Conservation (phyloP, 345 rosid genomes). For the Aquilaria sinensis region DNA sequence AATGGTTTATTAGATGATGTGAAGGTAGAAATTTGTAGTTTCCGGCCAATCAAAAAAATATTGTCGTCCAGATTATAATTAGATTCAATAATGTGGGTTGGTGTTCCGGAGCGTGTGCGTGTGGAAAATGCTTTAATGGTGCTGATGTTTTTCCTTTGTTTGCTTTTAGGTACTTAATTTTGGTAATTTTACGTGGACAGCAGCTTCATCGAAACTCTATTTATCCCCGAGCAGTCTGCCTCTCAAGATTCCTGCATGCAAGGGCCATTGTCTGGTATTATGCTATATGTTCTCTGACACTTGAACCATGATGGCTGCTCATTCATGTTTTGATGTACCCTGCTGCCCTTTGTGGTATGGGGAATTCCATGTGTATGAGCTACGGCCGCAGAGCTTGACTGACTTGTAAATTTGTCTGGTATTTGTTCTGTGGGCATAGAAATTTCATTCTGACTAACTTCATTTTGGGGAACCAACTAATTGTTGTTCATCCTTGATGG, state of each 20-base stretch:
- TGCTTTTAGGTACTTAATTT: slow-evolving; percentile 66
- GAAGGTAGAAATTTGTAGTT: slow-evolving; percentile 46
- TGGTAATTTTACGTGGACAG: slow-evolving; percentile 72
- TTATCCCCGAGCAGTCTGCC: slow-evolving; percentile 93
- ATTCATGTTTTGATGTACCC: background rate
- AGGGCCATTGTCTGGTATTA: slow-evolving; percentile 87
- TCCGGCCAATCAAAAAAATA: background rate
- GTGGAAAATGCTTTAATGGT: background rate
- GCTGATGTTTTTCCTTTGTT: background rate
- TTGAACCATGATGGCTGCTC: background rate
- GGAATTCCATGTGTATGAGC: background rate
- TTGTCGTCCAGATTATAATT: no score
- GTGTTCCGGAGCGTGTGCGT: background rate
- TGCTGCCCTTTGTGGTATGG: background rate
- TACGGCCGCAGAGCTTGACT: background rate
- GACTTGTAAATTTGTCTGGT: slow-evolving; percentile 1
- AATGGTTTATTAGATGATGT: slow-evolving; percentile 85
- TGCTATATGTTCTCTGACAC: slow-evolving; percentile 6
- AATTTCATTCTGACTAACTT: no score
- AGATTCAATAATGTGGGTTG: background rate
- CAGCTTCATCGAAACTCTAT: slow-evolving; percentile 81
- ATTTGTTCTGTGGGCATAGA: no score
- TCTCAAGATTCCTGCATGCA: slow-evolving; percentile 93
- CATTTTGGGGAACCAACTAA: no score
- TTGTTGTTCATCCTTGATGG: no score